These are phyloP conservation scores for Gynandropsis gynandra DNA, from an alignment of 345 rosid species.

Conservation along the genomic window DNA sequence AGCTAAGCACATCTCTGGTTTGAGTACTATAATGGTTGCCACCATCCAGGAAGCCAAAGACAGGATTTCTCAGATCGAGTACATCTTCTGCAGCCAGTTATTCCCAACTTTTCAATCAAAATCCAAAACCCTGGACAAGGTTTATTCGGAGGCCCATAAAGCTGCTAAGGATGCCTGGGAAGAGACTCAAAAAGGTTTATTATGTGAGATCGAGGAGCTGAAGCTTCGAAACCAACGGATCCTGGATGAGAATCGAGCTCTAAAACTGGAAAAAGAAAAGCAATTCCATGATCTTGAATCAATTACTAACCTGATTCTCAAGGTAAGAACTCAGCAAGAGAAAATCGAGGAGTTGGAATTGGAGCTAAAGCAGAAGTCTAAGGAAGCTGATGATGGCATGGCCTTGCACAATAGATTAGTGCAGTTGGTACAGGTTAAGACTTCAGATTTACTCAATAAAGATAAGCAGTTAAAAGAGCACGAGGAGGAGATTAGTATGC, in stretches of 20 bases:
- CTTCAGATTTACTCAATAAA: conserved; percentile 18
- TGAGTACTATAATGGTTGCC: conserved; percentile 72
- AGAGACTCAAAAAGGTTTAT: conserved; percentile 42
- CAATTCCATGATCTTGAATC: conserved; percentile 25
- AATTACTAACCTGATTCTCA: conserved; percentile 19
- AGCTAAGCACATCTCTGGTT: conserved; percentile 48
- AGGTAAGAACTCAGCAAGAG: conserved; percentile 22
- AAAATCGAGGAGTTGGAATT: conserved; percentile 33
- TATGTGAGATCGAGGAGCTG: conserved; percentile 44
- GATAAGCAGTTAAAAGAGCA: conserved; percentile 29
- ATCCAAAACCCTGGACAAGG: conserved; percentile 41
- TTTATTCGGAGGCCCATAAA: conserved; percentile 44
- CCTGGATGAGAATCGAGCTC: conserved; percentile 33
- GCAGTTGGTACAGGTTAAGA: conserved; percentile 38
- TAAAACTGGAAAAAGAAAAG: conserved; percentile 39
- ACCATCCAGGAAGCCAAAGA: conserved; percentile 90
- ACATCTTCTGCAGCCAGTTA: conserved; percentile 78
- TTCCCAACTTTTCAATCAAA: conserved; percentile 59
- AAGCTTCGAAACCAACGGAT: conserved; percentile 37
- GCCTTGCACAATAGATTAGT: conserved; percentile 34
- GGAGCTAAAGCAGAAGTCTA: conserved; percentile 32
- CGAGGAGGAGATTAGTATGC: conserved; percentile 28
- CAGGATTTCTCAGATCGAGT: conserved; percentile 83
- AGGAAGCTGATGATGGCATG: conserved; percentile 41
- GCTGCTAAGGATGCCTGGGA: conserved; percentile 50